phyloP scores from a whole-genome alignment of 164 flowering plant species.

The Chimonanthus praecox region DNA sequence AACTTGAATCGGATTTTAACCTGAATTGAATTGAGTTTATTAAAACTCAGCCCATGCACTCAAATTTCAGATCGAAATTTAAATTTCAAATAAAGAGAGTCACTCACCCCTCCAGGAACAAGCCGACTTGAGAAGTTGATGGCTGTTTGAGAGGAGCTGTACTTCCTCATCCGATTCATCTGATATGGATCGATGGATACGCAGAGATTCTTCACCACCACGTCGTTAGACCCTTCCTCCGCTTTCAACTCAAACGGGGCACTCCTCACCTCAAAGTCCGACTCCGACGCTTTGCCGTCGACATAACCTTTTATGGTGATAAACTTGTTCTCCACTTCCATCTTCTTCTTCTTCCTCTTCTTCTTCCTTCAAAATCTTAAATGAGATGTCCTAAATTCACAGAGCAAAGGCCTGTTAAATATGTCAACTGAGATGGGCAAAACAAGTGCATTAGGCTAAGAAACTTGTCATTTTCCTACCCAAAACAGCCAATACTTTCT shows the following conservation, averaged over 20 bases:
- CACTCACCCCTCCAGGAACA: slow-evolving; percentile 43
- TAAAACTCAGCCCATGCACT: background rate
- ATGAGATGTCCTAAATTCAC: too few species aligned
- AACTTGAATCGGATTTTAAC: background rate
- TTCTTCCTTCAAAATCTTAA: background rate
- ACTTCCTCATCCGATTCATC: slow-evolving; percentile 61
- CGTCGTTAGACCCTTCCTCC: slow-evolving; percentile 25
- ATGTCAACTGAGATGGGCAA: background rate
- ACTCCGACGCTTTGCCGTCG: slow-evolving; percentile 43
- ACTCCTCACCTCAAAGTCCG: slow-evolving; percentile 46
- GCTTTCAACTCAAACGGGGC: slow-evolving; percentile 16
- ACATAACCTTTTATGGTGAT: slow-evolving; percentile 33
- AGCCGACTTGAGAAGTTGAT: slow-evolving; percentile 19
- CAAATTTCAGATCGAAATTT: too few species aligned
- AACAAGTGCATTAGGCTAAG: too few species aligned
- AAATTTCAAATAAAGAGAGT: too few species aligned
- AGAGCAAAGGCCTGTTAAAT: too few species aligned
- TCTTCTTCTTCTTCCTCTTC: slow-evolving; percentile 7
- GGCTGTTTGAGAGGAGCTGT: slow-evolving; percentile 43
- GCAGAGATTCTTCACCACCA: slow-evolving; percentile 52
- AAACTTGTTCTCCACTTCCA: slow-evolving; percentile 53
- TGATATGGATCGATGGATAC: slow-evolving; percentile 80
- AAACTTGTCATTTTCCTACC: too few species aligned
- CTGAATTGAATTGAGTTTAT: too few species aligned
- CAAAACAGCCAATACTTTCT: too few species aligned